These are phyloP conservation scores for Basidiobolus heterosporus DNA, from an alignment of 371 early-diverging fungal species.

Conservation along the genomic window DNA sequence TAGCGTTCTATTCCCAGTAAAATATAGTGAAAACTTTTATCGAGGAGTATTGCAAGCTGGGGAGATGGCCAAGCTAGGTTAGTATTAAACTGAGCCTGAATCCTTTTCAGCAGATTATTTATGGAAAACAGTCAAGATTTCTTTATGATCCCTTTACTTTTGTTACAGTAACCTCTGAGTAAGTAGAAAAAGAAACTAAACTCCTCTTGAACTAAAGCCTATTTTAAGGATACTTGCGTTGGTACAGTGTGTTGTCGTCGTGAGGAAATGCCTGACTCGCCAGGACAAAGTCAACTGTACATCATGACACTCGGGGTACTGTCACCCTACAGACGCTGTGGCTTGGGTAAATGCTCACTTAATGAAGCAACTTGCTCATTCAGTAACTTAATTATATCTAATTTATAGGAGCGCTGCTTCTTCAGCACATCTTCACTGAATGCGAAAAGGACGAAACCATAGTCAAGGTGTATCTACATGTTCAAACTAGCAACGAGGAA, in stretches of 20 bases:
- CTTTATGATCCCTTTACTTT: no score
- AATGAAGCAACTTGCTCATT: slow-evolving; percentile 1
- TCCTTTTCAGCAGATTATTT: neutral
- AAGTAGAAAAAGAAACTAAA: no score
- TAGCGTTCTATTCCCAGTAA: slow-evolving; percentile 67
- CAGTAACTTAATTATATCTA: slow-evolving; percentile 2
- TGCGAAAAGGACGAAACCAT: slow-evolving; percentile 19
- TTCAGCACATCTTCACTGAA: slow-evolving; percentile 39
- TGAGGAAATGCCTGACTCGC: slow-evolving; percentile 23
- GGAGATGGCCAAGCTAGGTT: neutral
- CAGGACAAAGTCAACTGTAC: slow-evolving; percentile 35
- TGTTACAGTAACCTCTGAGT: no score
- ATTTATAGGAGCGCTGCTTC: slow-evolving; percentile 31
- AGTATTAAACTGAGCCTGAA: neutral
- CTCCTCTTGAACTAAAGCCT: slow-evolving; percentile 23
- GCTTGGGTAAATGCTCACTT: slow-evolving; percentile 39
- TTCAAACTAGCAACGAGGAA: slow-evolving; percentile 68
- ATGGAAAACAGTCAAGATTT: no score
- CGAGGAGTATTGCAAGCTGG: slow-evolving; percentile 8
- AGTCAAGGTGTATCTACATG: slow-evolving; percentile 64
- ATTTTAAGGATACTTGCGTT: slow-evolving; percentile 50
- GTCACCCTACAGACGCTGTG: slow-evolving; percentile 63
- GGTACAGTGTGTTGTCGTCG: slow-evolving; percentile 80
- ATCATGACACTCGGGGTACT: slow-evolving; percentile 92
- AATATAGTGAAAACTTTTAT: slow-evolving; percentile 69